Evolutionary conservation across 2,329 filamentous ascomycete species (phyloP).

Genomic region (Ascochyta viciae-villosae): DNA sequence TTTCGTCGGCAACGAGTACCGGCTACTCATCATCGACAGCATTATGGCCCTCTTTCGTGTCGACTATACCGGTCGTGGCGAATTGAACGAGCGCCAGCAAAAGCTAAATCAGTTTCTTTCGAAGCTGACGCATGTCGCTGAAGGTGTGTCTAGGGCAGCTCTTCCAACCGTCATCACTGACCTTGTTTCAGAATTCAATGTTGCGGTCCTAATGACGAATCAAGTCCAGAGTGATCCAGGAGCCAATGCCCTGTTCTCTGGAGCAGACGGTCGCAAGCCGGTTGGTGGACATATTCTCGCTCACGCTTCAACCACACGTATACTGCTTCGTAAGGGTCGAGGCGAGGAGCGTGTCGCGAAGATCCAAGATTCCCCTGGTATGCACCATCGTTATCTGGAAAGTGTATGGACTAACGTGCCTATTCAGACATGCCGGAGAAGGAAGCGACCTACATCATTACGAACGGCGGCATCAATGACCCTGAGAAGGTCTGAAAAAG

Average conservation of each 20-base stretch:
- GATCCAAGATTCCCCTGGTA: conserved; percentile 71
- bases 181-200: conserved; percentile 65
- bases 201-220: conserved; percentile 66
- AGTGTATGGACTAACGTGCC: conserved; percentile 23
- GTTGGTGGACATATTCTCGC: conserved; percentile 73
- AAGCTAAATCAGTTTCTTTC: conserved; percentile 71
- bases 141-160: conserved; percentile 52
- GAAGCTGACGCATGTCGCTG: conserved; percentile 69
- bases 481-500: conserved; percentile 64
- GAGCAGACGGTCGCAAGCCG: conserved; percentile 72
- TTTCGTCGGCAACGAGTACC: conserved; percentile 69
- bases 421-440: conserved; percentile 68
- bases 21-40: conserved; percentile 72
- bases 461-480: conserved; percentile 72
- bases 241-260: conserved; percentile 70
- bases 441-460: conserved; percentile 75
- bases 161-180: neutral
- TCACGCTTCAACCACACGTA: conserved; percentile 71
- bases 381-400: neutral
- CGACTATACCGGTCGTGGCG: conserved; percentile 71
- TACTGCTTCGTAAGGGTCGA: conserved; percentile 71
- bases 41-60: conserved; percentile 74
- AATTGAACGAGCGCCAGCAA: conserved; percentile 72
- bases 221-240: conserved; percentile 76
- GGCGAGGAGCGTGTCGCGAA: conserved; percentile 75